Conservation (phyloP, 208 protist genomes). For the Lotmaria passim region DNA sequence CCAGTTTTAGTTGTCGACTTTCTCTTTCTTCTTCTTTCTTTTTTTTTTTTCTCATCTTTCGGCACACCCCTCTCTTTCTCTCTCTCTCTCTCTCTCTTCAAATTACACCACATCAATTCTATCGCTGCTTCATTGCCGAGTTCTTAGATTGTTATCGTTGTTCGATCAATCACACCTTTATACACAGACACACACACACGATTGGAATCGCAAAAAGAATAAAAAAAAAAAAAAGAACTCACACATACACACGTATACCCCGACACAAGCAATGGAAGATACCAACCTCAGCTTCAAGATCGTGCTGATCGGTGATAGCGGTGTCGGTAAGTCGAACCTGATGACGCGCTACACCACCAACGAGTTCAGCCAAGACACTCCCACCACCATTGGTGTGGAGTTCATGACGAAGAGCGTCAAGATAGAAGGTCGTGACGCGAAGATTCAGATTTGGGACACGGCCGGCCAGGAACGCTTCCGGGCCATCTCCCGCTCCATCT, state of each 20-base stretch:
- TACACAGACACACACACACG: not conserved
- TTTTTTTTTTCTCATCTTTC: not conserved
- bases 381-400: slow-evolving; percentile 94
- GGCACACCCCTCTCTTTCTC: not conserved
- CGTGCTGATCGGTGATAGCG: slow-evolving; percentile 93
- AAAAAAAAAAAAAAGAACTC: slow-evolving; percentile 35
- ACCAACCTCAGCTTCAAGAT: slow-evolving; percentile 94
- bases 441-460: slow-evolving; percentile 99
- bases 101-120: not conserved
- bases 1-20: not conserved
- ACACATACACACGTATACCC: not conserved
- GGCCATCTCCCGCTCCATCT: slow-evolving; percentile 97
- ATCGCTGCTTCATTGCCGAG: too few relatives aligned
- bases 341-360: slow-evolving; percentile 90
- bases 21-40: not conserved
- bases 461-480: slow-evolving; percentile 99
- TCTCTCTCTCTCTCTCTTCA: not conserved
- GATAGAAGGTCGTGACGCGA: slow-evolving; percentile 96
- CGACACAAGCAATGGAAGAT: slow-evolving; percentile 66
- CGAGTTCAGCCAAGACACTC: slow-evolving; percentile 89
- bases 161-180: not conserved
- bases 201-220: slow-evolving; percentile 11
- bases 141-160: not conserved
- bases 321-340: slow-evolving; percentile 92
- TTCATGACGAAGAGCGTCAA: slow-evolving; percentile 93